Base-by-base conservation (phyloP, 352 stramenopile genomes). In the Globisporangium takayamanum region DNA sequence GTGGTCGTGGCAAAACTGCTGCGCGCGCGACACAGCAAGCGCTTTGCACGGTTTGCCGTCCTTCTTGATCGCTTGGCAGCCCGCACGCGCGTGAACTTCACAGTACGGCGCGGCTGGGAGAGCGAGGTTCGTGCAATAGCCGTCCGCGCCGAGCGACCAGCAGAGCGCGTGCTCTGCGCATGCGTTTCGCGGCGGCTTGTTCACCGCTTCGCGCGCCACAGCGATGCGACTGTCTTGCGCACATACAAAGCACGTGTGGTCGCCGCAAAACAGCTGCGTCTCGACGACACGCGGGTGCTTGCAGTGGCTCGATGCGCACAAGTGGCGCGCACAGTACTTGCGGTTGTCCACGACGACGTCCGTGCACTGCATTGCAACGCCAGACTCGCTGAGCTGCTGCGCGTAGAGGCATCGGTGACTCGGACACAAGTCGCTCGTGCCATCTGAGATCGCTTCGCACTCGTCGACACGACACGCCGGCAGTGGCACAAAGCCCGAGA, bases 211-310 rank as follows among this genome's bases (percentile, higher is more conserved):
- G 15, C 53, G 18, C 15, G 63, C 63, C 3, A 70, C 55, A 7
- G 50, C 4, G 22, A 67, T 42, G 8, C 50, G 52, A 20, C 52
- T 62, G 46, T 50, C 56, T 0, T 37, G 52, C 5, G 87, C 52
- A 37, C 81, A 91, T 16, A 89, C 61, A 45, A 84, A 88, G 28
- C 81, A 91, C 8, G 67, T 66, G 50, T 91, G 81, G 8, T 77
- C 57, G 10, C 57, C 53, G 30, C 81, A 91, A 56, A 72, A 87
- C 16, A 42, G 36, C 45, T 87, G 67, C 7, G n/a, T 6, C 5
- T 73, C 60, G 12, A 57, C 41, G 15, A 77, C 52, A 26, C 69
- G 55, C 22, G 64, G 62, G 18, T 60, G 68, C n/a, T 76, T 74
- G 67, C 77, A 87, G 11, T 67, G 62, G 7, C 59, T 55, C 14